Evolutionary conservation across 2,329 filamentous ascomycete species (phyloP).

Genomic region (Cercospora sp.): DNA sequence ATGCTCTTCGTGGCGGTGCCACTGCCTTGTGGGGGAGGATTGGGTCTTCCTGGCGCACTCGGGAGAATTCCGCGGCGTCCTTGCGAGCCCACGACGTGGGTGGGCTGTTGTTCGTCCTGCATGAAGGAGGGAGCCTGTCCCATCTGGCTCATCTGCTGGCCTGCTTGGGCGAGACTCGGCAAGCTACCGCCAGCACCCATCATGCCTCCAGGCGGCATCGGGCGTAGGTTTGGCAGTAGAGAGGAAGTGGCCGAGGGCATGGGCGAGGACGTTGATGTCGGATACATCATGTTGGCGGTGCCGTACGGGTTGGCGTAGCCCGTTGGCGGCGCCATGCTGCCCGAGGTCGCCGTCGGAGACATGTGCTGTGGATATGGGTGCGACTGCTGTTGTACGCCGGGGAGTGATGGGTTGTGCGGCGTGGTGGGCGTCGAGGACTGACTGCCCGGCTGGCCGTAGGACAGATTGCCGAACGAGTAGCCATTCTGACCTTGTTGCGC

Average conservation of each 20-base stretch:
- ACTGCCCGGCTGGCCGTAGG: conserved; percentile 36
- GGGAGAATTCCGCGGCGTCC: conserved; percentile 88
- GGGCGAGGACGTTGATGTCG: conserved; percentile 36
- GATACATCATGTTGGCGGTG: conserved; percentile 36
- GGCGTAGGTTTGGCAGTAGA: conserved; percentile 44
- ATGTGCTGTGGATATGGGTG: conserved; percentile 14
- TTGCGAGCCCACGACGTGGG: conserved; percentile 93
- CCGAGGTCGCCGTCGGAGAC: conserved; percentile 30
- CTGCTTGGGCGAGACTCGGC: conserved; percentile 39
- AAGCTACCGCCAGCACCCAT: conserved; percentile 34
- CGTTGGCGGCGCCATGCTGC: conserved; percentile 40
- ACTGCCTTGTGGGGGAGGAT: conserved; percentile 70
- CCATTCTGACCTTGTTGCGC: conserved; percentile 34
- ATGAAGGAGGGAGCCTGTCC: conserved; percentile 40
- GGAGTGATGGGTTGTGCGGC: conserved; percentile 39
- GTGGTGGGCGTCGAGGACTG: conserved; percentile 38
- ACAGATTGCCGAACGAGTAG: conserved; percentile 38
- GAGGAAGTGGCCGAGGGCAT: conserved; percentile 30
- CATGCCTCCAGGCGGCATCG: conserved; percentile 45
- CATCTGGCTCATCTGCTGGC: conserved; percentile 32
- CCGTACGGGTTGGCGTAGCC: conserved; percentile 34
- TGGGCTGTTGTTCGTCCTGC: conserved; percentile 56
- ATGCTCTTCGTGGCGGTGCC: conserved; percentile 65
- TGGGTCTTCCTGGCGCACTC: conserved; percentile 81
- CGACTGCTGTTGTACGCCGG: conserved; percentile 25